phyloP scores from a whole-genome alignment of 441 rosid species.

The Hura crepitans region DNA sequence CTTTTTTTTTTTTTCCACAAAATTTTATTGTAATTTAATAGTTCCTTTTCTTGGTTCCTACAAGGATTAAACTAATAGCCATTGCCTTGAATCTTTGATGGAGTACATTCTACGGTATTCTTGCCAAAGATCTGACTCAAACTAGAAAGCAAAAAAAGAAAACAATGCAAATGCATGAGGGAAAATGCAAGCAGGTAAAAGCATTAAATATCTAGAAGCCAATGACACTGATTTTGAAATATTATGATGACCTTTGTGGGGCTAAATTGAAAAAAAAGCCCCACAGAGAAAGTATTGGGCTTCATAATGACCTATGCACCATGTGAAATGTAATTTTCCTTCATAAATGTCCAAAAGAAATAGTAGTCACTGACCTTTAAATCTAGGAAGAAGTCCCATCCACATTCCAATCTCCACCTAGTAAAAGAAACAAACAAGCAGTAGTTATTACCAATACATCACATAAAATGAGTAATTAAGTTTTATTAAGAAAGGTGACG shows the following conservation, averaged over 20 bases:
- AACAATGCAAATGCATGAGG: constrained; percentile 2
- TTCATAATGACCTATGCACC: constrained; percentile 11
- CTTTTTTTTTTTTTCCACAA: constrained; percentile 9
- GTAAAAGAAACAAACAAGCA: constrained; percentile 1
- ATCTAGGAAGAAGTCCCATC: constrained; percentile 9
- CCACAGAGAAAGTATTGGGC: constrained; percentile 11
- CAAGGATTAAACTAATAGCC: constrained; percentile 20
- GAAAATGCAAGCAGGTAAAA: constrained; percentile 1
- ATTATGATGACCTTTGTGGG: constrained; percentile 7
- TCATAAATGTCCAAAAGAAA: constrained; percentile 5
- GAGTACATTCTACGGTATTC: constrained; percentile 33
- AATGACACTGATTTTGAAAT: constrained; percentile 21
- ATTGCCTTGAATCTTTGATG: constrained; percentile 35
- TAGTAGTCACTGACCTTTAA: constrained; percentile 4
- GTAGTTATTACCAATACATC: constrained; percentile 11
- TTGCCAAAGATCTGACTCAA: constrained; percentile 22
- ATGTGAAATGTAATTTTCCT: constrained; percentile 16
- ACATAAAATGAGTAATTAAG: neutral
- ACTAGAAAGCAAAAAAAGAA: neutral
- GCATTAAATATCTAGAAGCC: neutral
- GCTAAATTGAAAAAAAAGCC: neutral
- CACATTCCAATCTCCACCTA: constrained; percentile 12
- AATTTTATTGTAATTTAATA: neutral
- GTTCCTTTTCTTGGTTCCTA: constrained; percentile 19
- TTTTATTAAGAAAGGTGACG: neutral